Conservation (phyloP, 768 basidiomycete genomes). For the Rhodosporidiobolus sp. region DNA sequence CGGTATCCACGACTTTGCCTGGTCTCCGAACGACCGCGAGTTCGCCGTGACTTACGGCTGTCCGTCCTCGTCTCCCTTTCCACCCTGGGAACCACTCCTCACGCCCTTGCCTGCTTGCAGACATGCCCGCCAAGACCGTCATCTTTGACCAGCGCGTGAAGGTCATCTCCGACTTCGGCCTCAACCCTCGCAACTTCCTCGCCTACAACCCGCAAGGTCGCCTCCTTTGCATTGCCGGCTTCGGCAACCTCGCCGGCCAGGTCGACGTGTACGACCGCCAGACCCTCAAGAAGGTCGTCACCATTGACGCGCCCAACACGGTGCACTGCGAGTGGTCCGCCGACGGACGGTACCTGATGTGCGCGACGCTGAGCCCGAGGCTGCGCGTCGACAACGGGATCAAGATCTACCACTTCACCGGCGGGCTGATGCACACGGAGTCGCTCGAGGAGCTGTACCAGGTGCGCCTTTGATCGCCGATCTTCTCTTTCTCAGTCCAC, state of each 20-base stretch:
- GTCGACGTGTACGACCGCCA: slow-evolving; percentile 89
- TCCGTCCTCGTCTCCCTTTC: slow-evolving; percentile 51
- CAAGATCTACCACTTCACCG: slow-evolving; percentile 91
- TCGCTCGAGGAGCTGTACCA: slow-evolving; percentile 85
- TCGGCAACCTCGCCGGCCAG: slow-evolving; percentile 93
- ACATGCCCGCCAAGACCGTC: slow-evolving; percentile 91
- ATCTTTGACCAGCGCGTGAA: slow-evolving; percentile 88
- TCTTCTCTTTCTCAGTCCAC: background rate
- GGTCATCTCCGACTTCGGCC: slow-evolving; percentile 82
- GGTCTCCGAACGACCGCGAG: slow-evolving; percentile 85
- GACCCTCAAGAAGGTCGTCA: slow-evolving; percentile 70
- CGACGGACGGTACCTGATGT: slow-evolving; percentile 85
- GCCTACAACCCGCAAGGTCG: slow-evolving; percentile 92
- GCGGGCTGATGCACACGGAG: slow-evolving; percentile 80
- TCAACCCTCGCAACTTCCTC: slow-evolving; percentile 84
- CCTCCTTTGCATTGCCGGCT: slow-evolving; percentile 82
- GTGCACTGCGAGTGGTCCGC: slow-evolving; percentile 94
- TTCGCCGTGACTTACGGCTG: slow-evolving; percentile 96
- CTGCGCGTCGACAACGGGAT: slow-evolving; percentile 95
- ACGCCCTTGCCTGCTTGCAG: slow-evolving; percentile 50
- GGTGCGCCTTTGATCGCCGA: slow-evolving; percentile 39
- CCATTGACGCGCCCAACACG: slow-evolving; percentile 86
- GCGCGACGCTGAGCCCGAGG: slow-evolving; percentile 91
- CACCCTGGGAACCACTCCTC: background rate
- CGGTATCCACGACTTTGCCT: slow-evolving; percentile 90